Base-by-base conservation (phyloP, 163 green algal genomes). In the Chlamydomonas reinhardtii region DNA sequence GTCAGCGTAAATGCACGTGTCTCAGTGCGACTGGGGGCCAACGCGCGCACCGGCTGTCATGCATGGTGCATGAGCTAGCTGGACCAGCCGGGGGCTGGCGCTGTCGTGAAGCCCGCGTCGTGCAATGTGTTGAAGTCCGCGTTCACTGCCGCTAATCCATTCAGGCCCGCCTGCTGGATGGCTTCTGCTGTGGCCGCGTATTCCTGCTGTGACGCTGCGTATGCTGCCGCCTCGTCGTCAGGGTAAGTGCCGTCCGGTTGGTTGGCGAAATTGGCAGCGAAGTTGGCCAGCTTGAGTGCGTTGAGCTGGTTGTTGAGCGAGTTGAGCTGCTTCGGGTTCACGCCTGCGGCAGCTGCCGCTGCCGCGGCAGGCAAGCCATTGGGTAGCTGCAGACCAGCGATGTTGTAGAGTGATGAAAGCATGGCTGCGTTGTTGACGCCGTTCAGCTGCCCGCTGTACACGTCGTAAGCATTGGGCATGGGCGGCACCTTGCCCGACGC, bases 81-180 rank as follows among this genome's bases (percentile, higher is more conserved):
- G 34, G 87, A 91, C 87, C 87, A 91, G 16, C 87, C 87, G 20
- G 87, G 87, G 37, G 87, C 87, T 14, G 87, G 87, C 34, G 87
- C 85, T 78, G 82, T 83, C 6, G 82, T 80, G 34, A 91, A 91
- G 68, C 87, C 76, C 6, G 81, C 59, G 34, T 89, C 87, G 56
- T 88, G 83, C 72, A 89, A 89, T 29, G 83, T 68, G 68, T 84
- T 89, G 64, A 84, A 89, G 35, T 89, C 83, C n/a, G 76, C 76
- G 1, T 72, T 61, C 61, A 71, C 81, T 2, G 81, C 82, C 14
- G 82, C 37, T 31, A 87, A 43, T 22, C 72, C 68, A 39, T 87
- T 87, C 20, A 82, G 72, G 14, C 82, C 79, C 16, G 77, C 79
- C 14, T 56, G 48, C 64, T 84, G 83, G 68, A 84, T 81, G 11